phyloP scores from a whole-genome alignment of 2,329 filamentous ascomycete genomes.

The Colletotrichum sp. region DNA sequence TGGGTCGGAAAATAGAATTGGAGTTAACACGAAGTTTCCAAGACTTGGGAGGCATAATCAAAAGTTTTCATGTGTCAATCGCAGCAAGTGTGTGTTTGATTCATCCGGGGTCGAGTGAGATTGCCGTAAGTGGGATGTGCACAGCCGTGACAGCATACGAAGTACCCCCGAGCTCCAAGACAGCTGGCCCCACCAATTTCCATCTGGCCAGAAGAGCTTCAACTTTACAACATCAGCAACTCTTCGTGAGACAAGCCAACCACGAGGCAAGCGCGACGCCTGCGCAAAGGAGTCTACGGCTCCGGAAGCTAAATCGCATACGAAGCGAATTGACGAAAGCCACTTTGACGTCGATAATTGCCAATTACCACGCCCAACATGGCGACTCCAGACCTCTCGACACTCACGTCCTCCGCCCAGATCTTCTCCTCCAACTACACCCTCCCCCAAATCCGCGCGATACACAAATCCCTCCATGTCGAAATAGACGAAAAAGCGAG shows the following conservation, averaged over 20 bases:
- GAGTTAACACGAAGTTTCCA: not conserved
- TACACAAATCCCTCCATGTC: conserved; percentile 64
- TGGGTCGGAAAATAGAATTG: conserved; percentile 19
- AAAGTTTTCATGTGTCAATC: not conserved
- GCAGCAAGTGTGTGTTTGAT: not conserved
- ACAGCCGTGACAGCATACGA: not conserved
- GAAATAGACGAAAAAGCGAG: conserved; percentile 67
- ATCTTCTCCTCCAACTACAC: conserved; percentile 62
- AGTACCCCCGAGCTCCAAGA: not conserved
- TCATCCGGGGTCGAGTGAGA: not conserved
- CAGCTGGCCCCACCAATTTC: conserved; percentile 7
- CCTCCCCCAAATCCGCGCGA: conserved; percentile 66
- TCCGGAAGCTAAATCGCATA: not conserved
- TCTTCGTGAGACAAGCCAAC: not conserved
- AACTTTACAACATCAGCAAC: not conserved
- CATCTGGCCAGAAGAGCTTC: conserved; percentile 15
- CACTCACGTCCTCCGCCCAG: conserved; percentile 54
- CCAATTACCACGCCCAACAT: not conserved
- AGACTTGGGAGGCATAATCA: not conserved
- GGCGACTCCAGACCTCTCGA: conserved; percentile 48
- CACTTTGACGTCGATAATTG: not conserved
- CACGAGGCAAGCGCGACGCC: not conserved
- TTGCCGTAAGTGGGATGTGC: not conserved
- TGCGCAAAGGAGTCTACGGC: not conserved
- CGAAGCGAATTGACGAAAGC: not conserved